A percentile compares a stretch with the other conserved stretches of the same genome.
phyloP scores from a whole-genome alignment of 1,284 basidiomycete genomes.

The Melampsora larici-populina region DNA sequence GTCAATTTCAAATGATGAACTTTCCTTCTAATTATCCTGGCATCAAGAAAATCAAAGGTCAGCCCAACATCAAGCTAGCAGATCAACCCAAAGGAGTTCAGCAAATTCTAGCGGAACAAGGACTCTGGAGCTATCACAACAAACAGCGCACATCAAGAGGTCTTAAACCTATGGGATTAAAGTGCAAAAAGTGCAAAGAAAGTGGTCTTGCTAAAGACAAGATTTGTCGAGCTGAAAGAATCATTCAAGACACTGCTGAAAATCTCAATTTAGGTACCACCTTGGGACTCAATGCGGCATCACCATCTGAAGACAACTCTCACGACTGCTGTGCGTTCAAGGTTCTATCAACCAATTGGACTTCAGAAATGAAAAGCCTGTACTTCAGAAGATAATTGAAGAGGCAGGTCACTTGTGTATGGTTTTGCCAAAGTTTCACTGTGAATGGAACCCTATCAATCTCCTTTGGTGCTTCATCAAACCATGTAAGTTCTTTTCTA shows the following conservation, averaged over 20 bases:
- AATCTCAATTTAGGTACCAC: not conserved
- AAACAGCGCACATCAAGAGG: not conserved
- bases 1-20: not conserved
- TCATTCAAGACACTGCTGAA: not conserved
- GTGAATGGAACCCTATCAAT: too few relatives aligned
- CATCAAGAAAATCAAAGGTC: too few relatives aligned
- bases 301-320: not conserved
- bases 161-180: not conserved
- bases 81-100: conserved; percentile 6
- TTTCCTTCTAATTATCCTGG: too few relatives aligned
- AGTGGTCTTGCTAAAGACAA: too few relatives aligned
- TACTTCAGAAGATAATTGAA: too few relatives aligned
- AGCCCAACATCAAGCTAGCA: not conserved
- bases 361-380: too few relatives aligned
- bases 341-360: conserved; percentile 13
- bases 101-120: not conserved
- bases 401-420: too few relatives aligned
- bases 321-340: conserved; percentile 10
- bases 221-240: too few relatives aligned
- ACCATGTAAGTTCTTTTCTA: not conserved
- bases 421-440: too few relatives aligned
- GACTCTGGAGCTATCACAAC: not conserved
- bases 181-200: not conserved
- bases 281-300: not conserved
- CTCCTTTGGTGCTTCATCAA: too few relatives aligned